Conservation (phyloP, 2,329 filamentous ascomycete species). For the Aspergillus sp. region DNA sequence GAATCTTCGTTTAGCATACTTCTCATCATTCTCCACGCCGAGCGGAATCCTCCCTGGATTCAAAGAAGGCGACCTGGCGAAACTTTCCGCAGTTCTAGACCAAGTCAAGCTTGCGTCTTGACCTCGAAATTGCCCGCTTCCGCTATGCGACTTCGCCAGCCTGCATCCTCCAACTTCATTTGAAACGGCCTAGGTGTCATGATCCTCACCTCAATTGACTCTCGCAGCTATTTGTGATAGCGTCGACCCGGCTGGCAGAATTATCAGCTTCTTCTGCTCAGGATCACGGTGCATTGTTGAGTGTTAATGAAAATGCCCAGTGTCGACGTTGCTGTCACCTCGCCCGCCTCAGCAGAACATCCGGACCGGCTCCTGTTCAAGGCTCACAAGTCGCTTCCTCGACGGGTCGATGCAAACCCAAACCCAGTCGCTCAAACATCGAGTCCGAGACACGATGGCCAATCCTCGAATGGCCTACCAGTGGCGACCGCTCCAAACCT, state of each 20-base stretch:
- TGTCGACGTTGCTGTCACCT: conserved; percentile 33
- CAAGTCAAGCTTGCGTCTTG: conserved; percentile 10
- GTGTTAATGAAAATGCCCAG: conserved; percentile 36
- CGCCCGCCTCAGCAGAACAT: conserved; percentile 31
- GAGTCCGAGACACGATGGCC: conserved; percentile 30
- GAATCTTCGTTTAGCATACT: conserved; percentile 8
- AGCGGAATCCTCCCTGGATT: conserved; percentile 7
- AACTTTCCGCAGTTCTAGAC: conserved; percentile 1
- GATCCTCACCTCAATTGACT: conserved; percentile 17
- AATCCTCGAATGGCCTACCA: conserved; percentile 27
- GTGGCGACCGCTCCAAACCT: conserved; percentile 34
- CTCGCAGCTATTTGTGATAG: conserved; percentile 18
- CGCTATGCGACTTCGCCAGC: conserved; percentile 23
- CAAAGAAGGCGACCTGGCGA: background rate
- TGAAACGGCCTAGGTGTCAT: conserved; percentile 28
- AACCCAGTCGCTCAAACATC: conserved; percentile 30
- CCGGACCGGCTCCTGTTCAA: conserved; percentile 39
- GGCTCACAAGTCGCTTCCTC: conserved; percentile 48
- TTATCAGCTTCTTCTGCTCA: conserved; percentile 12
- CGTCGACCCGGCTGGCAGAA: conserved; percentile 9
- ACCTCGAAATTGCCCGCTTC: conserved; percentile 3
- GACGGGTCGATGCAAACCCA: conserved; percentile 36
- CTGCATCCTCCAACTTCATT: conserved; percentile 21
- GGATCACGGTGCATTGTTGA: conserved; percentile 18
- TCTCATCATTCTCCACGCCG: background rate